Conservation (phyloP, 768 basidiomycete species). For the Suillus alpinus region DNA sequence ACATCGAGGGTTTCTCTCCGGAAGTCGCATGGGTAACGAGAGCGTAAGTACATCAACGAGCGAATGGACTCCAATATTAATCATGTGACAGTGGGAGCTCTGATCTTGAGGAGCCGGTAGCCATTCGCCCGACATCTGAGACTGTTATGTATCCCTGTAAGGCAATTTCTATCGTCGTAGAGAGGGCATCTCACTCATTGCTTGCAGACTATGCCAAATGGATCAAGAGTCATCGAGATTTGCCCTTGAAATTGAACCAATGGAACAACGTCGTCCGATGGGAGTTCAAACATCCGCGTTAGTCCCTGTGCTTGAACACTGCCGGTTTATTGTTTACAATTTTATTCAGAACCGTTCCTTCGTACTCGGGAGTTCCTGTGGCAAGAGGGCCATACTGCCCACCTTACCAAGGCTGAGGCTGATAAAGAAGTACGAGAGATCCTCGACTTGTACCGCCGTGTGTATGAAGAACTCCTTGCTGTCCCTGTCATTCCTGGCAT, state of each 20-base stretch:
- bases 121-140: constrained; percentile 97
- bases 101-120: constrained; percentile 95
- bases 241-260: constrained; percentile 95
- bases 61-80: not conserved
- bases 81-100: constrained; percentile 66
- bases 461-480: constrained; percentile 96
- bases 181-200: not conserved
- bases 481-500: constrained; percentile 96
- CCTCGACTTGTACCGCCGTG: constrained; percentile 91
- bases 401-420: constrained; percentile 85
- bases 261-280: constrained; percentile 99
- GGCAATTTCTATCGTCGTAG: constrained; percentile 22
- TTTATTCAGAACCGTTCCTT: constrained; percentile 85
- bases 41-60: constrained; percentile 59
- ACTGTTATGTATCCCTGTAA: constrained; percentile 99
- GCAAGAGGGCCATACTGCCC: constrained; percentile 99
- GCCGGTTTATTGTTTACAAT: not conserved
- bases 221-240: constrained; percentile 96
- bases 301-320: constrained; percentile 24
- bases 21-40: constrained; percentile 99
- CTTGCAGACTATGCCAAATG: constrained; percentile 92
- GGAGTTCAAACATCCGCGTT: constrained; percentile 99
- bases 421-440: constrained; percentile 91
- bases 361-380: constrained; percentile 99
- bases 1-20: constrained; percentile 98